Conservation (phyloP, 108 stramenopile species). For the Cyclotella cryptica region DNA sequence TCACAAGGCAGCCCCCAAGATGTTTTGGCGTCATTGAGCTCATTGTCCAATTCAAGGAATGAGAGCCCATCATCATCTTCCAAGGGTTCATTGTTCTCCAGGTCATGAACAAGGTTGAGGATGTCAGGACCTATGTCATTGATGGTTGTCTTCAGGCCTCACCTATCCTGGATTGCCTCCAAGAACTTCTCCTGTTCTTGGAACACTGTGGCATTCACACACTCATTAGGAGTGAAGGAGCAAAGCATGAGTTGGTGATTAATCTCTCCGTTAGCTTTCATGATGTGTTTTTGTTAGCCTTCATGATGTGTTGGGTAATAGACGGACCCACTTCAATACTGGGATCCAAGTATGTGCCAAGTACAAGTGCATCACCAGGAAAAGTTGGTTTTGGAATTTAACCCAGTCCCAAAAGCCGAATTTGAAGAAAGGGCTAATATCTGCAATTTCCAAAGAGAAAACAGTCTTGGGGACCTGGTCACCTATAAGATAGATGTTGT, state of each 20-base stretch:
- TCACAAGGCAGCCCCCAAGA: no score
- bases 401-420: no score
- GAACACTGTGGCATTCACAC: no score
- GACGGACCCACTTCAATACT: no score
- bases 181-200: not conserved
- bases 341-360: no score
- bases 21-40: no score
- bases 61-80: constrained; percentile 1
- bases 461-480: constrained; percentile 35
- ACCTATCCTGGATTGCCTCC: not conserved
- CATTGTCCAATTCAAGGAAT: no score
- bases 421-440: no score
- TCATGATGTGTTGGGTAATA: constrained; percentile 11
- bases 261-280: constrained; percentile 30
- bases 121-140: not conserved
- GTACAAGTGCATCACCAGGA: no score
- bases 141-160: no score
- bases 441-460: not conserved
- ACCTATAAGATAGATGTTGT: constrained; percentile 17
- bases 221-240: no score
- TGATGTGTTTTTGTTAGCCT: constrained; percentile 17
- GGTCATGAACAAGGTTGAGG: not conserved
- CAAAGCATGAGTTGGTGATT: not conserved
- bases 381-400: not conserved
- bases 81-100: not conserved